Percentiles rank a stretch among this genome's conserved stretches.
These are phyloP conservation scores for Mesostigma viride DNA, from an alignment of 139 green algal genomes.

Conservation along the genomic window DNA sequence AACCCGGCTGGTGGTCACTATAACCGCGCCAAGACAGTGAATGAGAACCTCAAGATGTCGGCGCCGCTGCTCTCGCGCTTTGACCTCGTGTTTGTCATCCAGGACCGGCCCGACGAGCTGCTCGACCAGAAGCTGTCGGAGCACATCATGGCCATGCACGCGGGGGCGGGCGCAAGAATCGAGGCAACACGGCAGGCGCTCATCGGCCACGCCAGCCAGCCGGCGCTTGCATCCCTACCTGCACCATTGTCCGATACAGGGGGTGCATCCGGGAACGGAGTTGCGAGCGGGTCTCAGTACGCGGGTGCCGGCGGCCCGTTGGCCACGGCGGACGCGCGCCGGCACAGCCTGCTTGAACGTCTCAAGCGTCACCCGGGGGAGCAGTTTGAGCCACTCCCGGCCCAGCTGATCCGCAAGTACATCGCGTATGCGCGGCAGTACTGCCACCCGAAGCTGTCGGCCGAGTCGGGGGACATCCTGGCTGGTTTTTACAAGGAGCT, in stretches of 20 bases:
- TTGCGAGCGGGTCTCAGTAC: too few relatives aligned
- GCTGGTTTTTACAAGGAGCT: constrained; percentile 61
- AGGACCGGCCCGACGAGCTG: constrained; percentile 62
- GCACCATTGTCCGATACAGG: too few relatives aligned
- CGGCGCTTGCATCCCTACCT: not conserved
- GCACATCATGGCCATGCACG: constrained; percentile 70
- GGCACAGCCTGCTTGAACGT: too few relatives aligned
- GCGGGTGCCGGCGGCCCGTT: too few relatives aligned
- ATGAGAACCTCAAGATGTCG: constrained; percentile 73
- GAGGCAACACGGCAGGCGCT: not conserved
- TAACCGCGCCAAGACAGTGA: constrained; percentile 53
- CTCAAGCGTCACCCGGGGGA: too few relatives aligned
- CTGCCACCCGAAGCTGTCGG: constrained; percentile 54
- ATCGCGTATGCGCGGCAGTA: constrained; percentile 79
- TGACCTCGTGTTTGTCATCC: constrained; percentile 86
- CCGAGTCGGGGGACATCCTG: constrained; percentile 45
- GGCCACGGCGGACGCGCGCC: too few relatives aligned
- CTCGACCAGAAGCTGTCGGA: constrained; percentile 65
- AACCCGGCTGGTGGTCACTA: constrained; percentile 79
- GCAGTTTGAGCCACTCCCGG: constrained; percentile 38
- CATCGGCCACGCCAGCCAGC: too few relatives aligned
- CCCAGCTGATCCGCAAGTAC: constrained; percentile 72
- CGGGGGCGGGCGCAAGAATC: too few relatives aligned
- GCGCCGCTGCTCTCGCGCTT: constrained; percentile 74
- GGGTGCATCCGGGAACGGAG: too few relatives aligned